A percentile compares a stretch with the other conserved stretches of the same genome.
phyloP scores from a whole-genome alignment of 2,329 filamentous ascomycete species.

The Alternaria incomplexa region DNA sequence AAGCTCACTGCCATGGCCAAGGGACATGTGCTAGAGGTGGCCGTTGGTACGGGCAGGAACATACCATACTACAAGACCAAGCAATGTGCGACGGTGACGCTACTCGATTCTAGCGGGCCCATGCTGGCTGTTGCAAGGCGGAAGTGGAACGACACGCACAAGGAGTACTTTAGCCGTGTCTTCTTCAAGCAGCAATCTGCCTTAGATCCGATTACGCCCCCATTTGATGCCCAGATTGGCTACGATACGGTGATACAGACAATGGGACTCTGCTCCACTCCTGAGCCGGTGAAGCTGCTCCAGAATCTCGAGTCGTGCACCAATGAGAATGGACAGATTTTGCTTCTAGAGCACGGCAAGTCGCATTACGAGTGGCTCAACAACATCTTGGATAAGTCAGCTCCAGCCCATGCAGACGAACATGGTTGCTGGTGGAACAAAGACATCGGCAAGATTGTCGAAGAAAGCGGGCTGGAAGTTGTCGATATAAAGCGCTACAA shows the following conservation, averaged over 20 bases:
- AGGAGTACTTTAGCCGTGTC: conserved; percentile 45
- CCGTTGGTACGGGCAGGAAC: conserved; percentile 58
- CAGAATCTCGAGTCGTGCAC: conserved; percentile 52
- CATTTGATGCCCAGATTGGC: conserved; percentile 48
- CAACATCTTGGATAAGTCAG: conserved; percentile 53
- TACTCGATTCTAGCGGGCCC: conserved; percentile 55
- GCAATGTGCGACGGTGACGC: conserved; percentile 52
- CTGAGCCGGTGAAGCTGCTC: conserved; percentile 52
- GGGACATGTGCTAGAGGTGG: conserved; percentile 58
- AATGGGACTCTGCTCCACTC: conserved; percentile 59
- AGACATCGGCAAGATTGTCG: conserved; percentile 57
- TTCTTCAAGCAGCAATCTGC: conserved; percentile 55
- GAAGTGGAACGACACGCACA: conserved; percentile 55
- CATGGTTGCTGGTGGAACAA: conserved; percentile 62
- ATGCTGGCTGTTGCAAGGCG: conserved; percentile 57
- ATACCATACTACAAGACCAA: conserved; percentile 52
- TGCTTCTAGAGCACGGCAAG: conserved; percentile 59
- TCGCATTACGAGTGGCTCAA: conserved; percentile 58
- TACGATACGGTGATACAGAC: conserved; percentile 60
- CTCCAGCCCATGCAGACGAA: conserved; percentile 55
- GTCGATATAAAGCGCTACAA: conserved; percentile 54
- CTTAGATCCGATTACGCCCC: conserved; percentile 51
- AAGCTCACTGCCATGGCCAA: conserved; percentile 49
- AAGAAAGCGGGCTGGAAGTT: conserved; percentile 56
- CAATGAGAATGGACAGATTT: conserved; percentile 53